These are phyloP conservation scores for Trapa bicornis DNA, from an alignment of 345 rosid genomes.

Conservation along the genomic window DNA sequence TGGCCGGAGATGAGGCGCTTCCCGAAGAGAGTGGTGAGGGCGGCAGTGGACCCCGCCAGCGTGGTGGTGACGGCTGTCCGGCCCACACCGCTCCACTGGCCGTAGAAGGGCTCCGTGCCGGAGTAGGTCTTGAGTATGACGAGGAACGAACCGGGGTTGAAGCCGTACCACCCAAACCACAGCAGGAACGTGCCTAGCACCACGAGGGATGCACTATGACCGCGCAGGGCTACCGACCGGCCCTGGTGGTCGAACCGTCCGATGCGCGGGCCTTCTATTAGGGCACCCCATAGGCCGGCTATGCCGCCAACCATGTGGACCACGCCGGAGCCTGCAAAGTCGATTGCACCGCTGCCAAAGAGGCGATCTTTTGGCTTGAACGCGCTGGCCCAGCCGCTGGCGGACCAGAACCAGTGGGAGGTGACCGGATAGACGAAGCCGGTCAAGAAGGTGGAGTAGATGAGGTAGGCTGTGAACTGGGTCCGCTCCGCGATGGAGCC, in stretches of 20 bases:
- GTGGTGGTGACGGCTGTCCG: constrained; percentile 77
- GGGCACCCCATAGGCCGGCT: constrained; percentile 67
- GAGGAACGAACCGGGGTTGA: constrained; percentile 55
- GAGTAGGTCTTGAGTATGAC: constrained; percentile 30
- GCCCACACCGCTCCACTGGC: constrained; percentile 79
- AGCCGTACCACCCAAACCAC: constrained; percentile 89
- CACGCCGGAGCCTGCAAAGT: constrained; percentile 77
- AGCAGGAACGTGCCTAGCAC: constrained; percentile 62
- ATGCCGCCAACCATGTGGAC: constrained; percentile 83
- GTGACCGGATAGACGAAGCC: constrained; percentile 61
- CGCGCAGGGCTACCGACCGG: constrained; percentile 38
- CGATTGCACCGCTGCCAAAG: constrained; percentile 48
- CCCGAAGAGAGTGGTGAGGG: constrained; percentile 59
- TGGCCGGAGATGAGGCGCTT: constrained; percentile 58
- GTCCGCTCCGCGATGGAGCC: constrained; percentile 78
- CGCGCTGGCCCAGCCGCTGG: constrained; percentile 61
- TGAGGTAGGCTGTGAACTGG: constrained; percentile 63
- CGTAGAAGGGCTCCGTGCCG: constrained; percentile 24
- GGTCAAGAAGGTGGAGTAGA: constrained; percentile 54
- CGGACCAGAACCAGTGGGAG: constrained; percentile 77
- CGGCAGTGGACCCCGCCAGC: constrained; percentile 67
- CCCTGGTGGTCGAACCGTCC: constrained; percentile 46
- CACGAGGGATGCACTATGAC: constrained; percentile 58
- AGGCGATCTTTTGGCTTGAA: constrained; percentile 13
- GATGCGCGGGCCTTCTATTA: constrained; percentile 60